phyloP scores from a whole-genome alignment of 352 stramenopile genomes.

The Phytophthora rubi region DNA sequence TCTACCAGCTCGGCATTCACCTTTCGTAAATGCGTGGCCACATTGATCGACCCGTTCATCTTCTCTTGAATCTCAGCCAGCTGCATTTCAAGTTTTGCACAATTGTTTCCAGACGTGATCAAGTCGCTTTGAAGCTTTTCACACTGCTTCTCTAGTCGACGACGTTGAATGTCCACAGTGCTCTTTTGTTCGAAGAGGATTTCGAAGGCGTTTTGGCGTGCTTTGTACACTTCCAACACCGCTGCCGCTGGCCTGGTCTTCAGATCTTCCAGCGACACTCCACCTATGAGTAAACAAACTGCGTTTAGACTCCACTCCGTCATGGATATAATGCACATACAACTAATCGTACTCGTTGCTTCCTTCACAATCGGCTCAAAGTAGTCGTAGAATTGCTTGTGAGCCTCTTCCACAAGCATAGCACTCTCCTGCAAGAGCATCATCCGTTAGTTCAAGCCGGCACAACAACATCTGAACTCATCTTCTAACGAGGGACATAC shows the following conservation, averaged over 20 bases:
- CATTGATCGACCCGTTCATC: slow-evolving; percentile 43
- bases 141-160: slow-evolving; percentile 55
- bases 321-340: background rate
- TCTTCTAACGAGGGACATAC: slow-evolving; percentile 35
- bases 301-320: background rate
- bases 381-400: slow-evolving; percentile 56
- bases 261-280: slow-evolving; percentile 52
- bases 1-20: slow-evolving; percentile 67
- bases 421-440: slow-evolving; percentile 42
- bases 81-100: slow-evolving; percentile 55
- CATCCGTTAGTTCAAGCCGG: slow-evolving; percentile 7
- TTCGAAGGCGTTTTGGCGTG: slow-evolving; percentile 67
- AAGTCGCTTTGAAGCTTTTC: slow-evolving; percentile 59
- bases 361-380: slow-evolving; percentile 59
- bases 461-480: background rate
- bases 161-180: slow-evolving; percentile 56
- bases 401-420: slow-evolving; percentile 45
- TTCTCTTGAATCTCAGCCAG: slow-evolving; percentile 53
- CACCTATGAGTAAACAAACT: slow-evolving; percentile 32
- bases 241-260: slow-evolving; percentile 48
- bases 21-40: slow-evolving; percentile 52
- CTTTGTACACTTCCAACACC: slow-evolving; percentile 60
- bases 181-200: slow-evolving; percentile 64
- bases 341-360: slow-evolving; percentile 40
- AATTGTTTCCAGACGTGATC: slow-evolving; percentile 51